A percentile compares a stretch with the other conserved stretches of the same genome.
phyloP scores from a whole-genome alignment of 768 basidiomycete genomes.

The Calocera viscosa region DNA sequence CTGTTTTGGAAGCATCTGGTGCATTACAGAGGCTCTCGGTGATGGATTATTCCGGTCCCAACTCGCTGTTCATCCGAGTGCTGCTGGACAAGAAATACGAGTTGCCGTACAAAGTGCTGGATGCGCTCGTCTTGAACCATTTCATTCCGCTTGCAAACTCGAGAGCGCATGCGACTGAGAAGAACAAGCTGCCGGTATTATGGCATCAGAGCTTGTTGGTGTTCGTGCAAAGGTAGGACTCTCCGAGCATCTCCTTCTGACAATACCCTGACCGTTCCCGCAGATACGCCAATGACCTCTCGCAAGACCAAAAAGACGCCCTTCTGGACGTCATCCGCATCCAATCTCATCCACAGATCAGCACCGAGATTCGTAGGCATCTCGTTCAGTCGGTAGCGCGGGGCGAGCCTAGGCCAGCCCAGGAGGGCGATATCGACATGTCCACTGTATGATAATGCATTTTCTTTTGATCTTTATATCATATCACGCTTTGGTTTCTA shows the following conservation, averaged over 20 bases:
- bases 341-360: constrained; percentile 76
- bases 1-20: constrained; percentile 92
- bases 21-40: constrained; percentile 84
- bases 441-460: not conserved
- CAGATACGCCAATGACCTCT: constrained; percentile 87
- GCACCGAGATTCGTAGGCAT: constrained; percentile 81
- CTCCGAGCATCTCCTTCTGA: constrained; percentile 7
- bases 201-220: constrained; percentile 97
- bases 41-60: constrained; percentile 95
- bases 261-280: not conserved
- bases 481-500: not conserved
- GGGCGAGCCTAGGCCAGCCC: constrained; percentile 26
- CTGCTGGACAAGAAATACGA: constrained; percentile 96
- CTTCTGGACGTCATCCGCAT: constrained; percentile 83
- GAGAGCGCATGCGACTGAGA: constrained; percentile 46
- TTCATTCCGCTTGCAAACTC: constrained; percentile 91
- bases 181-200: constrained; percentile 80
- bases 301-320: constrained; percentile 94
- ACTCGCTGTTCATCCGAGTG: constrained; percentile 92
- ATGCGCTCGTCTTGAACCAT: constrained; percentile 84
- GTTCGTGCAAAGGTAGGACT: constrained; percentile 71
- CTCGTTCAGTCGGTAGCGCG: constrained; percentile 28
- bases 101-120: constrained; percentile 93
- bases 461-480: not conserved
- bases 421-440: constrained; percentile 17